phyloP scores from a whole-genome alignment of 1,139 yeast genomes.

The Candida sp. region DNA sequence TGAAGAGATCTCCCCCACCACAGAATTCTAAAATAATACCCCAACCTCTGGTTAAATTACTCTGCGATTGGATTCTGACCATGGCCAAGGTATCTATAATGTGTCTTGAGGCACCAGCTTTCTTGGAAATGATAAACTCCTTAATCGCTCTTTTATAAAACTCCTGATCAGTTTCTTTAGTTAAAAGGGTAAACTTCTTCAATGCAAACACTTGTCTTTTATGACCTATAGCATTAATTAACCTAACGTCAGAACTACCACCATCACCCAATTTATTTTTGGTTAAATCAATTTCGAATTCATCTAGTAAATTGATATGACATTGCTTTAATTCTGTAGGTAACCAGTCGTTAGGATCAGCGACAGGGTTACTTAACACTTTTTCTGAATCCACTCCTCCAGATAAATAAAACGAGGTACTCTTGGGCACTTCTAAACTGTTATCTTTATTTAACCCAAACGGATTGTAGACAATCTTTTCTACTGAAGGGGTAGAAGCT shows the following conservation, averaged over 20 bases:
- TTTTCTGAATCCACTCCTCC: conserved; percentile 38
- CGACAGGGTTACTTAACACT: conserved; percentile 60
- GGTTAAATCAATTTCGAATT: conserved; percentile 50
- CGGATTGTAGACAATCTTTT: conserved; percentile 45
- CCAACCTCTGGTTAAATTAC: conserved; percentile 64
- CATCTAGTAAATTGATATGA: conserved; percentile 53
- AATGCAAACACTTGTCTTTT: conserved; percentile 50
- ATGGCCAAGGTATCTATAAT: conserved; percentile 55
- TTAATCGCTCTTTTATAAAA: conserved; percentile 63
- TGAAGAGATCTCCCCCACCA: conserved; percentile 51
- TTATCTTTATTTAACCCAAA: conserved; percentile 40
- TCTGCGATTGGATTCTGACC: conserved; percentile 55
- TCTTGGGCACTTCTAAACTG: conserved; percentile 33
- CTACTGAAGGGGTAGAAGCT: conserved; percentile 13
- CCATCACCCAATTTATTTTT: conserved; percentile 64
- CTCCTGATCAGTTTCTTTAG: conserved; percentile 60
- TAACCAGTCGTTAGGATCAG: conserved; percentile 62
- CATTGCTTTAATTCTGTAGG: conserved; percentile 54
- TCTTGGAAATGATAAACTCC: conserved; percentile 61
- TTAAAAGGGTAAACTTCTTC: conserved; percentile 61
- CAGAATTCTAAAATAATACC: conserved; percentile 71
- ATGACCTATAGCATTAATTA: conserved; percentile 39
- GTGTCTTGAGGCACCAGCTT: conserved; percentile 50
- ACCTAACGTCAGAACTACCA: conserved; percentile 66
- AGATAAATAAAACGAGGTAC: conserved; percentile 37